phyloP scores from a whole-genome alignment of 2,329 filamentous ascomycete species.

The Aspergillus pseudoviridinutans region DNA sequence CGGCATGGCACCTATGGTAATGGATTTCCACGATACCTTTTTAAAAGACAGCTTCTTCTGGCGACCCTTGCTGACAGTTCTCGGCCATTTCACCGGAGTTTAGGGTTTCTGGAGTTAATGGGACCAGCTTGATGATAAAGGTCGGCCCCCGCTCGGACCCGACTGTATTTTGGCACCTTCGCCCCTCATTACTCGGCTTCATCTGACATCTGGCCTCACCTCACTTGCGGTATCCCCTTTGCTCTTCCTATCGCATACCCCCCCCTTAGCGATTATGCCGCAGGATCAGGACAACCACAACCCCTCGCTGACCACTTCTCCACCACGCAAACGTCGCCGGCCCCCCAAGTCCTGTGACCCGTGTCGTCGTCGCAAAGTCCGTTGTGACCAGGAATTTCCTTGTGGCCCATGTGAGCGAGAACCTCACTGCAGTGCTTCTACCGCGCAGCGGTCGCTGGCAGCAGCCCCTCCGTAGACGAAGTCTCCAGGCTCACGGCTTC shows the following conservation, averaged over 20 bases:
- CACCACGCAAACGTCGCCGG: conserved; percentile 25
- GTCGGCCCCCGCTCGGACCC: background rate
- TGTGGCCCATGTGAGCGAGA: conserved; percentile 24
- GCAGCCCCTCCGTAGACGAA: background rate
- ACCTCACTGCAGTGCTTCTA: conserved; percentile 22
- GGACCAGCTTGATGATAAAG: background rate
- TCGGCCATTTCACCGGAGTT: background rate
- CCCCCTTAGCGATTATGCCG: background rate
- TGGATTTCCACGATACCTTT: background rate
- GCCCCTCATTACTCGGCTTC: background rate
- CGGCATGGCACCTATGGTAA: background rate
- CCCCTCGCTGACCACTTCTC: background rate
- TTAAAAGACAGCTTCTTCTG: background rate
- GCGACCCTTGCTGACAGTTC: background rate
- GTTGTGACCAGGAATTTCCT: conserved; percentile 25
- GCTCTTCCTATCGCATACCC: background rate
- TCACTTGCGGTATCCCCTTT: background rate
- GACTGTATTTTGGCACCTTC: background rate
- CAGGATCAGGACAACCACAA: background rate
- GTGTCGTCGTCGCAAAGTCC: conserved; percentile 28
- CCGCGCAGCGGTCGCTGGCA: background rate
- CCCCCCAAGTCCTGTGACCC: conserved; percentile 25
- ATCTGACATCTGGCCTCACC: background rate
- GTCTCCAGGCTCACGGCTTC: background rate
- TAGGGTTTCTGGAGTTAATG: background rate